Base-by-base conservation (phyloP, 163 green algal genomes). In the Scenedesmus sp. region DNA sequence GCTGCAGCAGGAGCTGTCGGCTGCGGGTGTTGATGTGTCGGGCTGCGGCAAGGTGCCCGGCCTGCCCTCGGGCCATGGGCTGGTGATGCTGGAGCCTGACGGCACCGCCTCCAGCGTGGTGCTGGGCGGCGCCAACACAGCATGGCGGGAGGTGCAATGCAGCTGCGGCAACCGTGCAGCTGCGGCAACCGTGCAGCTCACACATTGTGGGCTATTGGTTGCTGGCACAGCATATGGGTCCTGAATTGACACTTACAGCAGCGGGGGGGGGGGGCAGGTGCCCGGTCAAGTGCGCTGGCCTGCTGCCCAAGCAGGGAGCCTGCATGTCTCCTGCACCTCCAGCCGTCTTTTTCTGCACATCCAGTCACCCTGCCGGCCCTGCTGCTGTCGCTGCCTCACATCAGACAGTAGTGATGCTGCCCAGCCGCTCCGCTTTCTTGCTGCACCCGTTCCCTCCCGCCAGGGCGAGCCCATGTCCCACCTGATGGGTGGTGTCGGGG, bases 81-180 rank as follows among this genome's bases (percentile, higher is more conserved):
- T 91, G 22, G 87, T 91, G 53, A 43, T 86, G 87, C 56, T 91
- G 30, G 87, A 91, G 37, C 49, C 87, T 81, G 87, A 88, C 40
- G 87, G 87, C 43, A 49, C 87, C 2, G 87, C 87, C 9, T 87
- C 87, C 30, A 91, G 87, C 35, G 79, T 91, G 22, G 87, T 91
- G 53, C 79, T 91, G 30, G 56, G 56, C 0, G 87, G 87, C 22
- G 56, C 78, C 37, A 91, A 91, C 61, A 83, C 79, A 26, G 87
- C 72, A 12, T 90, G 86, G 86, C 26, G n/a, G 9, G 46, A 90
- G 86, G 86, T 84, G 56, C 16, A 46, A 1, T 2, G 9, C 20
- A n/a, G 20, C 56, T 26, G 53, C 15, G 10, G 10, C 56, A 7
- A n/a, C 16, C 65, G 73, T 44, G 40, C 4, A 15, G 73, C 37